A percentile compares a stretch with the other conserved stretches of the same genome.
These are phyloP conservation scores for Serpula lacrymans DNA, from an alignment of 768 basidiomycete species.

Conservation along the genomic window DNA sequence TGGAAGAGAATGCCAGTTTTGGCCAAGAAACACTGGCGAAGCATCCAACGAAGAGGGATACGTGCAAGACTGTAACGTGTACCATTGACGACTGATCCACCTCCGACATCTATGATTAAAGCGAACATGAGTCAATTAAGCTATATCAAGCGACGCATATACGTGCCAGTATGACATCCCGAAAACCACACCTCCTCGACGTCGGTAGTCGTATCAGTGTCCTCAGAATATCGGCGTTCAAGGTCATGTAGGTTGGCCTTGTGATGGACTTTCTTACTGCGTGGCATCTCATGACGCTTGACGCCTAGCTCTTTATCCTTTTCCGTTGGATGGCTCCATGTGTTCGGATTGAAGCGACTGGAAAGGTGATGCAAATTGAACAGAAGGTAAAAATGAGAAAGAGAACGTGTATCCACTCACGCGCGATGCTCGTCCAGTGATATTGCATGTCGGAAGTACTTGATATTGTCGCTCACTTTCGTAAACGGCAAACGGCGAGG, in stretches of 20 bases:
- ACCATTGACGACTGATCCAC: constrained; percentile 61
- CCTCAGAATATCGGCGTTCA: constrained; percentile 37
- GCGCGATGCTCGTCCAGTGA: constrained; percentile 68
- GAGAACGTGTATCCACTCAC: constrained; percentile 37
- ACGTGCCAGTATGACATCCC: constrained; percentile 67
- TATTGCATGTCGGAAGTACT: constrained; percentile 67
- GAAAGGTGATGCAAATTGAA: constrained; percentile 6
- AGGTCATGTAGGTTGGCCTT: constrained; percentile 34
- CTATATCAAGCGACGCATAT: background rate
- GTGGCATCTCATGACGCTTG: constrained; percentile 49
- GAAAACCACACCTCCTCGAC: constrained; percentile 82
- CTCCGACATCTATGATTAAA: constrained; percentile 61
- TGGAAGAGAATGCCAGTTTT: constrained; percentile 60
- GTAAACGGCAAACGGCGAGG: constrained; percentile 67
- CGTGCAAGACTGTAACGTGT: constrained; percentile 59
- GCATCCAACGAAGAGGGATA: constrained; percentile 76
- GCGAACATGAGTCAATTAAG: background rate
- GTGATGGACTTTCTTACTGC: constrained; percentile 22
- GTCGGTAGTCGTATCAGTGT: constrained; percentile 42
- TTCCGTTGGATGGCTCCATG: constrained; percentile 39
- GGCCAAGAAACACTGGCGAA: constrained; percentile 59
- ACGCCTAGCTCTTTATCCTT: constrained; percentile 42
- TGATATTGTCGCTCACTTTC: constrained; percentile 54
- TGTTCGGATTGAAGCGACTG: constrained; percentile 30
- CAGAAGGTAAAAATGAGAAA: constrained; percentile 4